Evolutionary conservation across 2,329 filamentous ascomycete species (phyloP), one percentile per base, ranked within the genome.

Genomic region (Grosmannia serpens): DNA sequence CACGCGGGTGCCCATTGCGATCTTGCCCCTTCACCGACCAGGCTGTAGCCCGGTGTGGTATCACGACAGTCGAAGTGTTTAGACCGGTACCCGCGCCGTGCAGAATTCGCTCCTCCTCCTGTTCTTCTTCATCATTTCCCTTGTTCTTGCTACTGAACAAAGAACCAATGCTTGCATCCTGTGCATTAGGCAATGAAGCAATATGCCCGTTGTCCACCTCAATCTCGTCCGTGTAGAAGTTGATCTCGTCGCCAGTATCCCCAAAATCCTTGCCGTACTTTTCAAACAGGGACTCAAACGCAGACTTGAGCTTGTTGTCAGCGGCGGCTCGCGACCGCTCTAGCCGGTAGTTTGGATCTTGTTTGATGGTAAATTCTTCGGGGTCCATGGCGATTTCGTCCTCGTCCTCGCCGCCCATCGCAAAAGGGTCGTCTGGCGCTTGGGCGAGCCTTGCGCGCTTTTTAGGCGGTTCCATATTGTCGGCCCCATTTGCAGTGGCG

Each of bases 181-280:
- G 29, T 15, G 70, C 64, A 58, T 31, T 77, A 75, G 47, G 70
- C 20, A 63, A 60, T 67, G 63, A 79, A 55, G 80, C 70, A 56
- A 96, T 70, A 73, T 97, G 94, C 0, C 94, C 92, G 75, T 96
- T 94, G 70, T 97, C 81, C 58, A 96, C 85, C n/a, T 95, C 79
- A 53, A 97, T 84, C 60, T 88, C 77, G 57, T 89, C 91, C 0
- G 88, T 92, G 55, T 78, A 76, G 59, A 96, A 76, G 70, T 97
- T 89, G 66, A 97, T 91, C 73, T 96, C 91, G 70, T 97, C 92
- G 57, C 87, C 91, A 55, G 92, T 79, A 5, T 85, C 87, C 2
- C 84, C 84, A 67, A 96, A 96, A 69, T 96, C 88, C 63, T 79
- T 85, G 57, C 80, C 85, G 69, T 95, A 96, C 70, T 95, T 96